phyloP scores from a whole-genome alignment of 2,329 filamentous ascomycete species.

The Metarhizium guizhouense region DNA sequence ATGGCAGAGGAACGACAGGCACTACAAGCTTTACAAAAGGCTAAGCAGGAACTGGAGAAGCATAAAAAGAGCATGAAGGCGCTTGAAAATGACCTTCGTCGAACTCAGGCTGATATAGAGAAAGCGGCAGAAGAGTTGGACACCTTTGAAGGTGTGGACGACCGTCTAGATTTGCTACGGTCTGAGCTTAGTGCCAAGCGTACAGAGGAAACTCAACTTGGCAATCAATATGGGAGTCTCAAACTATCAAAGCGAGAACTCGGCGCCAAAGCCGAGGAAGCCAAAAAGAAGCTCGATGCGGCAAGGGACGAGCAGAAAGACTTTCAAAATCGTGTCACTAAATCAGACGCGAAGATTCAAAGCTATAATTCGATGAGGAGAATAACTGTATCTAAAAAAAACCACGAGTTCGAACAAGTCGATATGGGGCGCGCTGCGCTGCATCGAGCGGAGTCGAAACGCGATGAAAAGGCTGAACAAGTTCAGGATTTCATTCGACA shows the following conservation, averaged over 20 bases:
- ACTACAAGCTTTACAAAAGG: conserved; percentile 38
- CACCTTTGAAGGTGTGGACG: conserved; percentile 58
- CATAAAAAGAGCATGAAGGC: conserved; percentile 23
- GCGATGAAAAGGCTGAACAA: conserved; percentile 33
- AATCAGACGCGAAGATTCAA: conserved; percentile 45
- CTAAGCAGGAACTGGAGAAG: conserved; percentile 36
- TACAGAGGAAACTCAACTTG: conserved; percentile 36
- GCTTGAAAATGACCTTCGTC: conserved; percentile 47
- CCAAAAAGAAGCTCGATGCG: conserved; percentile 26
- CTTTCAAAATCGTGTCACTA: conserved; percentile 40
- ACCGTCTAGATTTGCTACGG: conserved; percentile 50
- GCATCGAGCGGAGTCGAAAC: conserved; percentile 34
- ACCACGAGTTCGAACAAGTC: conserved; percentile 43
- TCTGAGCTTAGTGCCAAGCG: conserved; percentile 48
- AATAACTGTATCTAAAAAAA: conserved; percentile 52
- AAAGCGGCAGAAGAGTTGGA: conserved; percentile 50
- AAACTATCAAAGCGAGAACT: conserved; percentile 38
- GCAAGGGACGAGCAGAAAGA: conserved; percentile 25
- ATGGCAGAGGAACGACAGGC: conserved; percentile 38
- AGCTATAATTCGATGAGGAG: conserved; percentile 38
- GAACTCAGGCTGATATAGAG: conserved; percentile 50
- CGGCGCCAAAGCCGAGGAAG: conserved; percentile 32
- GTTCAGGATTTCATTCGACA: conserved; percentile 46
- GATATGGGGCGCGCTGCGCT: conserved; percentile 39
- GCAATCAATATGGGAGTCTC: conserved; percentile 46